These are phyloP conservation scores for Lecanicillium sp. DNA, from an alignment of 2,329 filamentous ascomycete genomes.

Conservation along the genomic window DNA sequence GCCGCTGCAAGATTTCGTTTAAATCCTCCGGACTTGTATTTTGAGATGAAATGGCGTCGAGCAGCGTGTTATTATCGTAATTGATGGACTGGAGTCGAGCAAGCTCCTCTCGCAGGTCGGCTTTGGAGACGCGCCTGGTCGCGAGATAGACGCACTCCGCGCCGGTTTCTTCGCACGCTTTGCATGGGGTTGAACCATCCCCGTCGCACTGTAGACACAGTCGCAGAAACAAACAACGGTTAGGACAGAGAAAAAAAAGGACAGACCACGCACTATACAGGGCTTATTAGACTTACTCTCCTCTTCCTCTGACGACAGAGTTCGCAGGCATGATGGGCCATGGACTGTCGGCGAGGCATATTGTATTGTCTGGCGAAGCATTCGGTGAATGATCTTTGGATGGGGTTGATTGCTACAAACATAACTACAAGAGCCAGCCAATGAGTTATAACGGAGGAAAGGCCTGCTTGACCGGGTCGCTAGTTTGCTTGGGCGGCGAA, in stretches of 20 bases:
- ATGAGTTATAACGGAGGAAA: no score
- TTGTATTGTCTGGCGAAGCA: no score
- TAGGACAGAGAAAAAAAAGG: neutral
- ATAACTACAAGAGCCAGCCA: no score
- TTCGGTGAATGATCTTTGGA: no score
- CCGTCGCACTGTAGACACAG: conserved; percentile 11
- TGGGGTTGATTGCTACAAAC: no score
- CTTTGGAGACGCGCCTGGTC: conserved; percentile 6
- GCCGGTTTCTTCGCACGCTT: neutral
- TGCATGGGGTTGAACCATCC: conserved; percentile 1
- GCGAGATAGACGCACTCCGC: conserved; percentile 1
- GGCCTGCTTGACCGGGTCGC: no score
- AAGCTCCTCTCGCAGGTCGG: neutral
- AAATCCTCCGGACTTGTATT: neutral
- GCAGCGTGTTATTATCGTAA: neutral
- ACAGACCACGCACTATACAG: neutral
- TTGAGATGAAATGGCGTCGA: neutral
- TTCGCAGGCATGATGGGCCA: conserved; percentile 7
- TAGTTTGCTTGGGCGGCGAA: no score
- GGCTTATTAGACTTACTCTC: neutral
- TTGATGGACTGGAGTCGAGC: neutral
- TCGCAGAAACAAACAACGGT: no score
- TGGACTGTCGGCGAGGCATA: conserved; percentile 3
- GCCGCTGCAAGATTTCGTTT: neutral
- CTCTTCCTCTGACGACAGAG: conserved; percentile 9